phyloP scores from a whole-genome alignment of 805 yeast species.

The Cyberlindnera mississippiensis region DNA sequence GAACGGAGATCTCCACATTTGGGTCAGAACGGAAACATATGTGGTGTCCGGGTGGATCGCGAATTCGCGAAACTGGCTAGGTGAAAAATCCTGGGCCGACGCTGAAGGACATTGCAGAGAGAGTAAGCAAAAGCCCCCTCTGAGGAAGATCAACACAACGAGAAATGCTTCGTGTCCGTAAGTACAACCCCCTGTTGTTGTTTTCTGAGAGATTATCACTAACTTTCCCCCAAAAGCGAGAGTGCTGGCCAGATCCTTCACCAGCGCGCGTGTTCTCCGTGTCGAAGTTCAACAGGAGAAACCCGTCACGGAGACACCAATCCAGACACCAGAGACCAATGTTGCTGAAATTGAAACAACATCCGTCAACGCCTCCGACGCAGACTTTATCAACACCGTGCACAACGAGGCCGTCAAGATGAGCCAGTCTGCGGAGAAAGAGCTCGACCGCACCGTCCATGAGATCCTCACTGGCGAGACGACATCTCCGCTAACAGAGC shows the following conservation, averaged over 20 bases:
- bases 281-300: conserved; percentile 1
- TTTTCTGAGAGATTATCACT: not conserved
- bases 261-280: conserved; percentile 6
- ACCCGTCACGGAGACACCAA: not conserved
- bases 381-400: conserved; percentile 19
- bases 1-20: too few relatives aligned
- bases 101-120: not conserved
- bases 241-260: conserved; percentile 6
- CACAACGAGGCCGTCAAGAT: conserved; percentile 21
- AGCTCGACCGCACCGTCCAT: conserved; percentile 18
- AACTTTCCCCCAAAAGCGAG: conserved; percentile 2
- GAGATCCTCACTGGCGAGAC: conserved; percentile 24
- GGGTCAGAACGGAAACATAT: not conserved
- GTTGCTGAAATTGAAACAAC: not conserved
- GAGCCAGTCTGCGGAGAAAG: conserved; percentile 14
- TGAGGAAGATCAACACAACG: not conserved
- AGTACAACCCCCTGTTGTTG: not conserved
- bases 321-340: not conserved
- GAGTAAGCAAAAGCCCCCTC: too few relatives aligned
- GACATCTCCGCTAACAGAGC: conserved; percentile 10
- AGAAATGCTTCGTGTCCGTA: not conserved
- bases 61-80: not conserved
- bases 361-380: conserved; percentile 1
- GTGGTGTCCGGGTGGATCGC: not conserved
- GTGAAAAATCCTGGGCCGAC: not conserved